Percentiles rank a stretch among this genome's conserved stretches.
phyloP scores from a whole-genome alignment of 2,329 filamentous ascomycete species.

The Venturia carpophila region DNA sequence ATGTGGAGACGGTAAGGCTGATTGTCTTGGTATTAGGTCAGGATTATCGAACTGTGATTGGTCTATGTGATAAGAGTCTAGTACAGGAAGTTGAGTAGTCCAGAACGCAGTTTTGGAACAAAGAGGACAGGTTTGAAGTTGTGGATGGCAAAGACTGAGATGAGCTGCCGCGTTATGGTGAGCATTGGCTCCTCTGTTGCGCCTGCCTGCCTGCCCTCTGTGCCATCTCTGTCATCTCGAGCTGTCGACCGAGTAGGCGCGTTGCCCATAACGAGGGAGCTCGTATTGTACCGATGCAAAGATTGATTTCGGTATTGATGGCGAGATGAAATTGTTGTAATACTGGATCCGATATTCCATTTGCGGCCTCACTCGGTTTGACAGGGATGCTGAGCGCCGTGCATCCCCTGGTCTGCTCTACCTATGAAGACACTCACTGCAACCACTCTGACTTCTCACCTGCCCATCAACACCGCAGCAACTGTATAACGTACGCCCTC shows the following conservation, averaged over 20 bases:
- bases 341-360: too few relatives aligned
- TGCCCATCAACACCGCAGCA: neutral
- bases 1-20: constrained; percentile 1
- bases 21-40: neutral
- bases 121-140: too few relatives aligned
- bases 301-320: too few relatives aligned
- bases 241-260: too few relatives aligned
- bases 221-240: too few relatives aligned
- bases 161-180: too few relatives aligned
- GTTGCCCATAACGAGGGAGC: neutral
- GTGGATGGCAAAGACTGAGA: too few relatives aligned
- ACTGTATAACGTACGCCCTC: neutral
- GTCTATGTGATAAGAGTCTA: neutral
- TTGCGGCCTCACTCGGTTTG: neutral
- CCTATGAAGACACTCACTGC: neutral
- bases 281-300: neutral
- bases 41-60: neutral
- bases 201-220: too few relatives aligned
- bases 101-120: neutral
- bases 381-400: neutral
- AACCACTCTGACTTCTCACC: neutral
- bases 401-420: neutral
- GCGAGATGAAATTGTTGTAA: neutral
- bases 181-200: too few relatives aligned
- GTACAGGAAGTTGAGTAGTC: neutral